Evolutionary conservation across 106 monocot species (phyloP), one percentile per base, ranked within the genome.

Genomic region (Acorus gramineus): DNA sequence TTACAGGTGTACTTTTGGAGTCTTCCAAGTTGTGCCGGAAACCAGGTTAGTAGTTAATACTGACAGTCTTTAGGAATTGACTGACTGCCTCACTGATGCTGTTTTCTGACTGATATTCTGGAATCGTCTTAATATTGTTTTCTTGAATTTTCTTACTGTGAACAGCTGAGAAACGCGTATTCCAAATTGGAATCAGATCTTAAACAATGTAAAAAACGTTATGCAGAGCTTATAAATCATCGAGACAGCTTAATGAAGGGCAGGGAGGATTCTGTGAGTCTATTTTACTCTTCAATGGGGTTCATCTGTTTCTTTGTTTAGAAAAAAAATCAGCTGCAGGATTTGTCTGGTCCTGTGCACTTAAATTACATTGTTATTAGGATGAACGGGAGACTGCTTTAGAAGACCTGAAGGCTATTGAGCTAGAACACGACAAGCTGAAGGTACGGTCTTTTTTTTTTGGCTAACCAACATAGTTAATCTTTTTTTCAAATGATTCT

Each of bases 261-360:
- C 57, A 89, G 90, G 61, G 94, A 94, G 68, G 86, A 94, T 68
- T 94, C 89, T 62, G 94, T 94, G 79, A 86, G 83, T 71, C 14
- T 59, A 9, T 42, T 13, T 3, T 7, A 3, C 56, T n/a, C 52
- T 58, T 49, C 42, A 3, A 72, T 56, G 3, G 50, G 43, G 45
- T 58, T 49, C 42, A 28, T 28, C 28, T 28, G 28, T 28, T 28
- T 28, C 28, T 28, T 28, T 28, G 1, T 28, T 28, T 28, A 28
- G 28, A 28, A 28, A 28, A 28, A 28, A 28, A 28, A 28, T 28
- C 28, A 28, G 28, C 1, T 28, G 28, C 28, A 28, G 5, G 11
- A 43, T 42, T 11, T 28, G 8, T 2, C 12, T 4, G 4, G 11
- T 4, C 47, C 13, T 2, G 7, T 68, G 11, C 44, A 4, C 7